Evolutionary conservation across 257 asterid genomes (phyloP).

Genomic region (Oldenlandia corymbosa): DNA sequence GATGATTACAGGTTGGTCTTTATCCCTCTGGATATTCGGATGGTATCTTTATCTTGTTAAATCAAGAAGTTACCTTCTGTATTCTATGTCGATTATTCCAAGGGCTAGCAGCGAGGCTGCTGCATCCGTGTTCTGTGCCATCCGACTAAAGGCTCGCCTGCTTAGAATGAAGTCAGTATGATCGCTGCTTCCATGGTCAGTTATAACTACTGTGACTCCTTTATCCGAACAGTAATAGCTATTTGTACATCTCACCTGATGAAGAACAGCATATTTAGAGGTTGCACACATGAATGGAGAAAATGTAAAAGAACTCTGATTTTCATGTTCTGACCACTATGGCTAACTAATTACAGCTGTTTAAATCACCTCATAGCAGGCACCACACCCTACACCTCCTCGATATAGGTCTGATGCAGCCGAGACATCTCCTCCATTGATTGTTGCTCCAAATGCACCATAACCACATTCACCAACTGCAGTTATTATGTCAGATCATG

Average conservation of each 20-base stretch:
- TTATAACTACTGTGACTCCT: constrained; percentile 59
- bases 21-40: too few relatives aligned
- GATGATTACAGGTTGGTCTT: too few relatives aligned
- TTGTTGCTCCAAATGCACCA: constrained; percentile 65
- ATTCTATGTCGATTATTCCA: constrained; percentile 60
- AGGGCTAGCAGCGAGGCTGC: constrained; percentile 51
- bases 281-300: constrained; percentile 1
- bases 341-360: constrained; percentile 8
- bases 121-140: constrained; percentile 67
- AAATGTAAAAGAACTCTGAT: not conserved
- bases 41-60: constrained; percentile 4
- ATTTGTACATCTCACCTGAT: constrained; percentile 69
- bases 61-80: constrained; percentile 37
- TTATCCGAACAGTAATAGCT: constrained; percentile 54
- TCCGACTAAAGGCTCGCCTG: constrained; percentile 50
- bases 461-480: constrained; percentile 78
- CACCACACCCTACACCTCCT: constrained; percentile 76
- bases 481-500: not conserved
- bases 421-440: constrained; percentile 69
- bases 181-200: constrained; percentile 64
- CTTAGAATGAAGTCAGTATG: constrained; percentile 73
- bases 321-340: not conserved
- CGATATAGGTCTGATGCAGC: constrained; percentile 72
- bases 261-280: not conserved
- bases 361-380: constrained; percentile 65